Evolutionary conservation across 2,329 filamentous ascomycete species (phyloP), one percentile per base, ranked within the genome.

Genomic region (Harringtonia aguacate): DNA sequence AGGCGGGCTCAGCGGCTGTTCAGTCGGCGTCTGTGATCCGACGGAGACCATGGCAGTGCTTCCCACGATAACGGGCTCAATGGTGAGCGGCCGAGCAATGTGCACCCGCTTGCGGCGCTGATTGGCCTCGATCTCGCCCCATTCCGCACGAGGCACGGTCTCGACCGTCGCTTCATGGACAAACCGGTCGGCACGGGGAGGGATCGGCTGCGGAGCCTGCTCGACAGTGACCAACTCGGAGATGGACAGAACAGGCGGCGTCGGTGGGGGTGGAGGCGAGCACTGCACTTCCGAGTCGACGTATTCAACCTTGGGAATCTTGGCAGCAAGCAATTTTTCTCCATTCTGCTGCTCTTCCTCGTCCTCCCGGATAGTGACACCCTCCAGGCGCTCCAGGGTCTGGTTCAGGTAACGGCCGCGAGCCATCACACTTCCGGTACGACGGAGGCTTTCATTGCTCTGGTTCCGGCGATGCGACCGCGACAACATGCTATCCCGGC

Each of bases 281-380:
- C 77, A 92, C 59, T 95, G 89, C 28, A 86, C 72, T 4, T 81
- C 85, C n/a, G 73, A 75, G 56, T 94, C 85, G 33, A 76, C 74
- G 65, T 92, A 94, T 46, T 70, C 65, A 36, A 64, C 58, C 48
- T 67, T 69, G 10, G 60, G 57, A 3, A 51, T 22, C 31, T 21
- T n/a, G 24, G 27, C 7, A 13, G 13, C 14, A 9, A 24, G 28
- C 6, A 31, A 8, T n/a, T 22, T 6, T 15, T 33, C 12, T n/a
- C 9, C 3, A 12, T 35, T 8, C 47, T 39, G 36, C 41, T 56
- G 48, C 18, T 56, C 50, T 43, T 63, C 59, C 50, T 73, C 65
- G 34, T 72, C 70, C 53, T 76, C 70, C 48, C 72, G 68, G 46
- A 67, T 61, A 44, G 71, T 66, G 22, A 63, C 61, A 44, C 70